Conservation (phyloP, 2,329 filamentous ascomycete species). For the Fusarium robinianum region DNA sequence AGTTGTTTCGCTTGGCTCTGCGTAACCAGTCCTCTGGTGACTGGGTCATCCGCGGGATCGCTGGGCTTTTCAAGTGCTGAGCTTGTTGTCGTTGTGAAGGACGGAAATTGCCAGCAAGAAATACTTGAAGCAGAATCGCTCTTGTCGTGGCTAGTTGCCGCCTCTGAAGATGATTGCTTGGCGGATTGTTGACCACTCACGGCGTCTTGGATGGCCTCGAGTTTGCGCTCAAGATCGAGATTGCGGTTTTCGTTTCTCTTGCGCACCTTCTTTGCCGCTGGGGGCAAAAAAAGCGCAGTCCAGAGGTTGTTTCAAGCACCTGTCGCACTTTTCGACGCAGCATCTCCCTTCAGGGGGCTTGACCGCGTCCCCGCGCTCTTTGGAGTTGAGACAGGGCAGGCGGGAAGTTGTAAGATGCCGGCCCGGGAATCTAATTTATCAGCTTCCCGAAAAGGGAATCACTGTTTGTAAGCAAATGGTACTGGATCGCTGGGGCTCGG, state of each 20-base stretch:
- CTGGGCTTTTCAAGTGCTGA: background rate
- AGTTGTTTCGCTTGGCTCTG: slow-evolving; percentile 5
- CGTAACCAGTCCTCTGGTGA: slow-evolving; percentile 7
- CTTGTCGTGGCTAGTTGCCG: background rate
- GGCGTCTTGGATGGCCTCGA: slow-evolving; percentile 8
- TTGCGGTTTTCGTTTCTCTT: slow-evolving; percentile 19
- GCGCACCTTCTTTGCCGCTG: slow-evolving; percentile 13
- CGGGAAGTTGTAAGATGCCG: too few relatives aligned
- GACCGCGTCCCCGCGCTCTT: too few relatives aligned
- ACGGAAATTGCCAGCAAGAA: background rate
- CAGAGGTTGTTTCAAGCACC: too few relatives aligned
- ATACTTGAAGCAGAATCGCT: background rate
- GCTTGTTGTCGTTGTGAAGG: background rate
- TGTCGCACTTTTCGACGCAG: too few relatives aligned
- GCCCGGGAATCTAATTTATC: too few relatives aligned
- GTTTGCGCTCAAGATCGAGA: slow-evolving; percentile 16
- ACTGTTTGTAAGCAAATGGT: too few relatives aligned
- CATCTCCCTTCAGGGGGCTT: too few relatives aligned
- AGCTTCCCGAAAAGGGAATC: too few relatives aligned
- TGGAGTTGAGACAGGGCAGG: too few relatives aligned
- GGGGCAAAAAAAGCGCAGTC: slow-evolving; percentile 14
- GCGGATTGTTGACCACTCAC: background rate
- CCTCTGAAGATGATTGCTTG: background rate
- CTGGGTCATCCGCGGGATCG: slow-evolving; percentile 1
- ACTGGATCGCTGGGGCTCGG: too few relatives aligned